Evolutionary conservation across 129 eudicot species (phyloP).

Genomic region (Cynara cardunculus): DNA sequence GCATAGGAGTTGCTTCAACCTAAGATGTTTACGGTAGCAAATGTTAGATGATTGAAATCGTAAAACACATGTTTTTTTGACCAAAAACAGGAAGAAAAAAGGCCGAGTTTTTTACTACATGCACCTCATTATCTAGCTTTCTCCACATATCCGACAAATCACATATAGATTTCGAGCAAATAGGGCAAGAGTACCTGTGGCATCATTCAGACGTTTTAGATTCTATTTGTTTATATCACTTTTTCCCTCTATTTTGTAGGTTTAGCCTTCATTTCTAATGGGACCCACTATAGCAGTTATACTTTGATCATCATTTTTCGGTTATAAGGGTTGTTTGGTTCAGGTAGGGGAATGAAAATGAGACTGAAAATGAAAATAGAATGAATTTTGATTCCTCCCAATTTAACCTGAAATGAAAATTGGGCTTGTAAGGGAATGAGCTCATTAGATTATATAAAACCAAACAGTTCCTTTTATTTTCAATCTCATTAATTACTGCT

Average conservation of each 20-base stretch:
- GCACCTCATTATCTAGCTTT: constrained; percentile 57
- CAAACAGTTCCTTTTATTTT: not conserved
- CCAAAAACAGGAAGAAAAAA: not conserved
- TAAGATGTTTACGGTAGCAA: constrained; percentile 13
- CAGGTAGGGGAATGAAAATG: not conserved
- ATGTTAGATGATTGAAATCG: not conserved
- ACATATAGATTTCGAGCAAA: constrained; percentile 70
- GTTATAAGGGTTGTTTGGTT: no score
- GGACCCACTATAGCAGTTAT: not conserved
- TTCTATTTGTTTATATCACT: not conserved
- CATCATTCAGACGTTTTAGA: not conserved
- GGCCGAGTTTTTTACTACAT: not conserved
- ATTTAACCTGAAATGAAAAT: not conserved
- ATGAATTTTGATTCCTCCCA: not conserved
- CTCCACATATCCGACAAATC: constrained; percentile 62
- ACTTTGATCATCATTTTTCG: not conserved
- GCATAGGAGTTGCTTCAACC: constrained; percentile 59
- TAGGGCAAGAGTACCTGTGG: constrained; percentile 71
- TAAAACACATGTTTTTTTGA: not conserved
- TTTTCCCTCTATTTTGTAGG: not conserved
- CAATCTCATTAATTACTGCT: not conserved
- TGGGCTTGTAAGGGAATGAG: not conserved
- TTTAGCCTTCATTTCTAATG: not conserved
- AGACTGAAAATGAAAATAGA: not conserved
- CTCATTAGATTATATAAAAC: not conserved